Conservation (phyloP, 768 basidiomycete species). For the Coprinellus aureogranulatus region DNA sequence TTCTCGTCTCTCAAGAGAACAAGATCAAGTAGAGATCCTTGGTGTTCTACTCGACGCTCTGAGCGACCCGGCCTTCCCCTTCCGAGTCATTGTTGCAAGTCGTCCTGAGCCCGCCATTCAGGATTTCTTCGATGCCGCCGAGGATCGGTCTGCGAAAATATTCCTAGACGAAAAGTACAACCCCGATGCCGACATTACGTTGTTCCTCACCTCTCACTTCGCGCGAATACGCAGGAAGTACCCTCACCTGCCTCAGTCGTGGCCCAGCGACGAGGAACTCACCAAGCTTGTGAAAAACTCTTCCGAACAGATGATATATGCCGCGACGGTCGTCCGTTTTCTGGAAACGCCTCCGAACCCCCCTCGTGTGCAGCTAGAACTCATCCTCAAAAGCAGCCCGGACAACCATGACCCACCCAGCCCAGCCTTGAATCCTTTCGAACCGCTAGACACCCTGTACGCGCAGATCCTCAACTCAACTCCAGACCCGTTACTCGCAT, state of each 20-base stretch:
- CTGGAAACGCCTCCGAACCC: neutral
- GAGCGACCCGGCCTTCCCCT: neutral
- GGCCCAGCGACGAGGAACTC: neutral
- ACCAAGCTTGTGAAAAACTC: neutral
- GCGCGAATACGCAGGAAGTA: neutral
- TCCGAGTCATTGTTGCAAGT: neutral
- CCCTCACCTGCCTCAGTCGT: neutral
- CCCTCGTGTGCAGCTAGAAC: neutral
- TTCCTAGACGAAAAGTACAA: neutral
- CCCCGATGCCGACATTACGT: neutral
- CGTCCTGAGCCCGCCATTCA: neutral
- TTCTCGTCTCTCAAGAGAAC: neutral
- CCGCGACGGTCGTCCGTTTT: neutral
- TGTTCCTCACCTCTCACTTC: neutral
- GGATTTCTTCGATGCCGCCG: neutral
- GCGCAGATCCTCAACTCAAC: too few species aligned
- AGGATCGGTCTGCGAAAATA: neutral
- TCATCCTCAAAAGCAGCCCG: neutral
- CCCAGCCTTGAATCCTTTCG: neutral
- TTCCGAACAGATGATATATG: neutral
- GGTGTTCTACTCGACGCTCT: neutral
- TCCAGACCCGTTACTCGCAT: too few species aligned
- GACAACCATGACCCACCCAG: neutral
- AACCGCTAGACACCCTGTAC: too few species aligned
- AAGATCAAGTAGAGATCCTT: neutral